Evolutionary conservation across 2,329 filamentous ascomycete species (phyloP).

Genomic region (Chaetomiaceae sp.): DNA sequence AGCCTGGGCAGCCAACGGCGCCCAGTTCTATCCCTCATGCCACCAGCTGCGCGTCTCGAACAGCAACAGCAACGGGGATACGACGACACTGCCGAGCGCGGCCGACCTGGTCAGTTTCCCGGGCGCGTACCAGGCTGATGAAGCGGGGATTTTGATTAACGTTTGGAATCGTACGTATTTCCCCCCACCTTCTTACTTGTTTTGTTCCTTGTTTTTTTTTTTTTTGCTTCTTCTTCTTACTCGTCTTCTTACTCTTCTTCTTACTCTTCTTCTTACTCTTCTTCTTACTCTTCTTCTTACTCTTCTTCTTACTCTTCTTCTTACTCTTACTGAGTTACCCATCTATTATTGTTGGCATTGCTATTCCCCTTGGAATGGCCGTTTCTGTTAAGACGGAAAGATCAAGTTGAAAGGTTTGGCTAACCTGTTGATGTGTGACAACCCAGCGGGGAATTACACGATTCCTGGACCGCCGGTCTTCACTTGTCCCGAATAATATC

Average conservation of each 20-base stretch:
- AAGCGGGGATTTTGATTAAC: constrained; percentile 5
- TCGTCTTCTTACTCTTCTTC: too few species aligned
- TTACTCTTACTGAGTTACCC: too few species aligned
- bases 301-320: too few species aligned
- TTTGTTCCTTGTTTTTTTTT: not conserved
- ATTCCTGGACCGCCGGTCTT: not conserved
- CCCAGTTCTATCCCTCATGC: constrained; percentile 44
- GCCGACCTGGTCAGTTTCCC: constrained; percentile 9
- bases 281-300: too few species aligned
- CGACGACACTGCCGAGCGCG: constrained; percentile 34
- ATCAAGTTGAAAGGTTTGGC: too few species aligned
- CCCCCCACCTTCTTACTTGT: not conserved
- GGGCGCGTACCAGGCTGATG: constrained; percentile 8
- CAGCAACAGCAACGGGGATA: constrained; percentile 39
- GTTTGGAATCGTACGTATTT: constrained; percentile 12
- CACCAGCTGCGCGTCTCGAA: constrained; percentile 41
- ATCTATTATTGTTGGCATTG: too few species aligned
- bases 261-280: too few species aligned
- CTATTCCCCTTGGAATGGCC: too few species aligned
- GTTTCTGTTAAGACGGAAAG: too few species aligned
- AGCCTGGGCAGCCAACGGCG: constrained; percentile 35
- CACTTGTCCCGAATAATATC: not conserved
- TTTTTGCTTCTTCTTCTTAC: too few species aligned
- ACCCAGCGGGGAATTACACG: not conserved
- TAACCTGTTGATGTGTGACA: not conserved